Conservation (phyloP, 2,329 filamentous ascomycete species). For the Aaosphaeria arxii region DNA sequence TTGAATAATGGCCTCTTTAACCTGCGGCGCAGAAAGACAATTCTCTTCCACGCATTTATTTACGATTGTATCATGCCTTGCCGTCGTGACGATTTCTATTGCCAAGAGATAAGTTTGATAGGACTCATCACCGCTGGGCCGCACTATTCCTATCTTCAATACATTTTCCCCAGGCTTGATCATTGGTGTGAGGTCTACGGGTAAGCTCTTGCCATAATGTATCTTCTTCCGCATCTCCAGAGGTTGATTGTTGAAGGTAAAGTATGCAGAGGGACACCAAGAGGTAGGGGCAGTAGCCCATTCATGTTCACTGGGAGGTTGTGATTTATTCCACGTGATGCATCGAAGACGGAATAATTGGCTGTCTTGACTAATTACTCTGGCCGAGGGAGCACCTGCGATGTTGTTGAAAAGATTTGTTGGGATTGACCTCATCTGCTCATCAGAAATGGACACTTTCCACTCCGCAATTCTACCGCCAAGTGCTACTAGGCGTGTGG, state of each 20-base stretch:
- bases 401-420: conserved; percentile 17
- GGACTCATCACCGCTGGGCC: conserved; percentile 27
- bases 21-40: conserved; percentile 46
- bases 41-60: conserved; percentile 14
- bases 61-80: conserved; percentile 40
- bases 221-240: conserved; percentile 63
- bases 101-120: conserved; percentile 59
- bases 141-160: conserved; percentile 49
- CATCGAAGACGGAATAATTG: conserved; percentile 68
- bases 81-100: conserved; percentile 66
- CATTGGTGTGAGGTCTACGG: conserved; percentile 67
- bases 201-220: conserved; percentile 72
- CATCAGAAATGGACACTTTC: conserved; percentile 46
- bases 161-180: conserved; percentile 60
- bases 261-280: conserved; percentile 69
- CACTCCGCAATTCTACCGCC: conserved; percentile 42
- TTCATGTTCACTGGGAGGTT: conserved; percentile 40
- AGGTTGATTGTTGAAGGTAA: conserved; percentile 61
- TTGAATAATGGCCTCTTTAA: conserved; percentile 56
- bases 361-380: conserved; percentile 49
- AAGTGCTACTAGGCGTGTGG: conserved; percentile 37
- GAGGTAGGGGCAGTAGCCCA: conserved; percentile 64
- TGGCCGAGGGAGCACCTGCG: conserved; percentile 24
- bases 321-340: conserved; percentile 43
- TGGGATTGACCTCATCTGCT: conserved; percentile 38